Base-by-base conservation (phyloP, 2,329 filamentous ascomycete species). In the Cladosporium cucumerinum region DNA sequence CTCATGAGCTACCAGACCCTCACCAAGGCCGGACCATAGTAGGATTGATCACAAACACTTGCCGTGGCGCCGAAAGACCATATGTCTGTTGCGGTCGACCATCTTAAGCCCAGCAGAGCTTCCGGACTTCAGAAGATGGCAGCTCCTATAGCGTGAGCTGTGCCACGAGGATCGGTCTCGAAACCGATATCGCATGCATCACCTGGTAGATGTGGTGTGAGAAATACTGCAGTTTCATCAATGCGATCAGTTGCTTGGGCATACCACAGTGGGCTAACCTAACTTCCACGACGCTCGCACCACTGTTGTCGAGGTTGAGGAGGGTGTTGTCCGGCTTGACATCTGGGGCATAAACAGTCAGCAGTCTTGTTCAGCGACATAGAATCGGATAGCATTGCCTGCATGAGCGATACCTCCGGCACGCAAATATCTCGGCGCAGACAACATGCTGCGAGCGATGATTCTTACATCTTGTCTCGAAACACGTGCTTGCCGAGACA, bases 41-140 rank as follows among this genome's bases (percentile, higher is more conserved):
- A 16, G 48, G 39, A 32, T 48, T 21, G 18, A 63, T 5, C 34
- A 7, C 34, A 39, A 39, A 16, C 26, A 73, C 74, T 63, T 69
- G 75, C 76, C 67, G 74, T 74, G 55, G 75, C 68, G 48, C 78
- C 75, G 66, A 78, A 78, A 51, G 77, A 79, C 76, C 76, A 80
- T 66, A 80, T 78, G 63, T 79, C 77, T 51, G 75, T 73, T 25
- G 77, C 70, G 46, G 73, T 75, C 52, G 75, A 77, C 76, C 76
- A 79, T 57, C 68, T 71, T 48, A 76, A 63, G 43, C 72, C 65
- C 25, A 77, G 58, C 63, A 72, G 67, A 11, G 74, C 71, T 69
- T 79, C 75, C 63, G 76, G 76, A 61, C 77, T 79, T 64, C 76
- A 67, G 67, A 74, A 80, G 39, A 79, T 75, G 26, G 74, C 67